Evolutionary conservation across 768 basidiomycete species (phyloP).

Genomic region (Termitomyces sp.): DNA sequence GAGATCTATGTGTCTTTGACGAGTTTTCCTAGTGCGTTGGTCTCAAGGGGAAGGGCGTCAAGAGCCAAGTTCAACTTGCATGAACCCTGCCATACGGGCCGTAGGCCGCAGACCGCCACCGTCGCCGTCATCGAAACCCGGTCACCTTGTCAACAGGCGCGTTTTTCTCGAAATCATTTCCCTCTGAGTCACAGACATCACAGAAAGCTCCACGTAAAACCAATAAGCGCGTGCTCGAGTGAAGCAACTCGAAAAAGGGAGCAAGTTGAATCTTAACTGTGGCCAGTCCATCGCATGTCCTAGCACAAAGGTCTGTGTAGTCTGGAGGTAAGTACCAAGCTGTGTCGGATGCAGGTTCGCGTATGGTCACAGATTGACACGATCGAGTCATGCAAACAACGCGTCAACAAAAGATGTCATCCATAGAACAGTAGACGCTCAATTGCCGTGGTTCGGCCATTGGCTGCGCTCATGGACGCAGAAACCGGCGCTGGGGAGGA

Average conservation of each 20-base stretch:
- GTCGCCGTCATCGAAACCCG: neutral
- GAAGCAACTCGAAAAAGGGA: neutral
- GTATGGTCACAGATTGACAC: no score
- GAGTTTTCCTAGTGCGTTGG: no score
- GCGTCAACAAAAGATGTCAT: no score
- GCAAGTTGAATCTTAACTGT: neutral
- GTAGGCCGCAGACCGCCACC: neutral
- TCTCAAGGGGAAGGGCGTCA: neutral
- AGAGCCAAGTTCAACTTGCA: neutral
- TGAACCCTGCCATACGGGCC: neutral
- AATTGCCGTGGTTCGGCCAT: no score
- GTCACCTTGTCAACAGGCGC: neutral
- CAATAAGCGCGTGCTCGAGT: neutral
- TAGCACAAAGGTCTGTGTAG: no score
- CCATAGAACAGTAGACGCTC: no score
- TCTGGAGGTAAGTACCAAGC: no score
- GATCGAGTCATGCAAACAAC: neutral
- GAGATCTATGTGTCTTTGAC: neutral
- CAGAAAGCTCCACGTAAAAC: neutral
- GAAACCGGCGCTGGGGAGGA: no score
- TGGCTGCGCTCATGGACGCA: no score
- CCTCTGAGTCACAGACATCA: no score
- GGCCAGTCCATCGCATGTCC: neutral
- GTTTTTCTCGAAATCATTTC: neutral
- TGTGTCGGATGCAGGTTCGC: no score